phyloP scores from a whole-genome alignment of 192 early-diverging fungal genomes.

The Rhizoclosmatium sp. region DNA sequence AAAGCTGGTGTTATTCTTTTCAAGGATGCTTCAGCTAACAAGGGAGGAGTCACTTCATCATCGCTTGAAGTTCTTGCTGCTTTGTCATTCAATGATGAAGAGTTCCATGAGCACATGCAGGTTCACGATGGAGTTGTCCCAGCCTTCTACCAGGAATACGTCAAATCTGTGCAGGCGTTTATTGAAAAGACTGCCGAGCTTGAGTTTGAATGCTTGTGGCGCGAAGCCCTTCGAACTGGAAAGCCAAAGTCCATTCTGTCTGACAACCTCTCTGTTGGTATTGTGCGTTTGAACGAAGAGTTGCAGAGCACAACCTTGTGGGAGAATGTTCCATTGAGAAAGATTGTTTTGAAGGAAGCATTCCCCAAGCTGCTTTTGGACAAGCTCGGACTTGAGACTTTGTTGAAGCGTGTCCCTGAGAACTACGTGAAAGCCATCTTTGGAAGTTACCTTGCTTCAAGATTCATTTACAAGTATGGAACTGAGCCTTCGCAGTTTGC shows the following conservation, averaged over 20 bases:
- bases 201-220: constrained; percentile 96
- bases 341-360: constrained; percentile 83
- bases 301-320: constrained; percentile 91
- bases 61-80: constrained; percentile 98
- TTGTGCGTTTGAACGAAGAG: constrained; percentile 92
- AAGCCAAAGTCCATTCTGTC: constrained; percentile 85
- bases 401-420: constrained; percentile 90
- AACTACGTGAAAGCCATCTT: constrained; percentile 97
- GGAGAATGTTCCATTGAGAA: constrained; percentile 87
- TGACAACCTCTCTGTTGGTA: constrained; percentile 91
- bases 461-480: constrained; percentile 97
- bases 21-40: constrained; percentile 99
- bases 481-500: constrained; percentile 94
- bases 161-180: constrained; percentile 87
- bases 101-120: constrained; percentile 91
- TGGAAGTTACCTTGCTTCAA: constrained; percentile 92
- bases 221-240: constrained; percentile 80
- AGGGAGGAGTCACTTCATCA: constrained; percentile 98
- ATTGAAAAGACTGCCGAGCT: constrained; percentile 95
- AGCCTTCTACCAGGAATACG: constrained; percentile 91
- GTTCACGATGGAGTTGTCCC: constrained; percentile 81
- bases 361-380: constrained; percentile 93
- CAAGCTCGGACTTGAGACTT: constrained; percentile 87
- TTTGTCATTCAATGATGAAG: constrained; percentile 90
- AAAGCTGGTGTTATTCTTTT: constrained; percentile 93